A percentile compares a stretch with the other conserved stretches of the same genome.
phyloP scores from a whole-genome alignment of 2,329 filamentous ascomycete genomes.

The Shiraia sp. region DNA sequence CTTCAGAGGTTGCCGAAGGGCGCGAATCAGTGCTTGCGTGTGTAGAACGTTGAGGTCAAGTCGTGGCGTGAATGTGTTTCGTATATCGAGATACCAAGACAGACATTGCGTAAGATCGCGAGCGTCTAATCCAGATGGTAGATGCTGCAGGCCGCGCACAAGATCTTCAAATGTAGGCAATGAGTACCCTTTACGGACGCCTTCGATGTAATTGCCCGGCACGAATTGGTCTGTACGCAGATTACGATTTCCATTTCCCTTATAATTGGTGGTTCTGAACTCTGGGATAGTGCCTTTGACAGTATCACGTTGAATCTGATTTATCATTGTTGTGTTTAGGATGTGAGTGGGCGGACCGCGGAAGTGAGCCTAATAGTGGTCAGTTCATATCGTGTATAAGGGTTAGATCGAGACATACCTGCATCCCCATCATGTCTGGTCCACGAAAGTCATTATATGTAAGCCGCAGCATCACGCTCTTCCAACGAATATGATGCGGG shows the following conservation, averaged over 20 bases:
- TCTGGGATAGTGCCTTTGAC: conserved; percentile 9
- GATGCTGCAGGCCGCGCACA: conserved; percentile 15
- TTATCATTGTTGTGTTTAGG: conserved; percentile 10
- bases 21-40: conserved; percentile 24
- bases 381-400: neutral
- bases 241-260: conserved; percentile 16
- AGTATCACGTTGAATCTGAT: conserved; percentile 16
- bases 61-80: conserved; percentile 19
- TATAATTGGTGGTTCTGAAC: conserved; percentile 13
- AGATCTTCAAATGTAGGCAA: conserved; percentile 28
- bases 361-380: conserved; percentile 16
- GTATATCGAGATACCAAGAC: conserved; percentile 21
- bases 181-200: conserved; percentile 2
- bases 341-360: conserved; percentile 11
- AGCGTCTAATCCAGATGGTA: conserved; percentile 25
- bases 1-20: conserved; percentile 17
- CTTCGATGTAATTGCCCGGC: conserved; percentile 7
- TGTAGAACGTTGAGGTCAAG: conserved; percentile 33
- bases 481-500: conserved; percentile 31
- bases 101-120: conserved; percentile 25
- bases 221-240: conserved; percentile 15
- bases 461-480: conserved; percentile 26
- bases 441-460: conserved; percentile 25
- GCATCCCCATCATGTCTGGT: conserved; percentile 23
- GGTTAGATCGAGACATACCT: conserved; percentile 6